Evolutionary conservation across 371 early-diverging fungal genomes (phyloP).

Genomic region (Polyrhizophydium stewartii): DNA sequence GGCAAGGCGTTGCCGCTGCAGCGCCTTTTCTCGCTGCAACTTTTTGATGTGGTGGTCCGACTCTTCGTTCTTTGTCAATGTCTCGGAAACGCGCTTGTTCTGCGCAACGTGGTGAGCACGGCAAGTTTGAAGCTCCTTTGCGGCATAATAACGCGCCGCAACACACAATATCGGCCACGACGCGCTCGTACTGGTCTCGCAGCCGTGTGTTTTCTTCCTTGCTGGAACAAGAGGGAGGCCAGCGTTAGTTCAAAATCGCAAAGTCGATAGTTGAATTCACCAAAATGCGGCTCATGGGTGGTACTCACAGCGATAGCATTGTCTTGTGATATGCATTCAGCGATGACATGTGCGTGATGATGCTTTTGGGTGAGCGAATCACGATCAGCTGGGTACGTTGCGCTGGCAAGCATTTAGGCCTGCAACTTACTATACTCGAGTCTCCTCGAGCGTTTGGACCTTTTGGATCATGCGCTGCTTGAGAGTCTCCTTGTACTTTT

Average conservation of each 20-base stretch:
- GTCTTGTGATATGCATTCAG: constrained; percentile 23
- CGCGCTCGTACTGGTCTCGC: constrained; percentile 8
- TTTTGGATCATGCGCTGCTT: constrained; percentile 18
- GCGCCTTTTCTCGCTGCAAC: constrained; percentile 12
- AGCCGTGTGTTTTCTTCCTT: constrained; percentile 19
- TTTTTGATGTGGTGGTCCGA: constrained; percentile 7
- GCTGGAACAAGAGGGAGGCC: constrained; percentile 3
- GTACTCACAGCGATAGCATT: constrained; percentile 16
- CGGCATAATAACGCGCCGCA: not conserved
- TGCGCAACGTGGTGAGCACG: not conserved
- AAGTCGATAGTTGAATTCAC: too few relatives aligned
- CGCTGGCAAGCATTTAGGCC: too few relatives aligned
- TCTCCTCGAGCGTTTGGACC: constrained; percentile 27
- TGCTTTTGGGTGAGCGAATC: too few relatives aligned
- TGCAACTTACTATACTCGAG: constrained; percentile 19
- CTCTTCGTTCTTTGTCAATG: constrained; percentile 21
- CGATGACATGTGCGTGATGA: constrained; percentile 26
- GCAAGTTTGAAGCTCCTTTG: not conserved
- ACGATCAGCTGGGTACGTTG: too few relatives aligned
- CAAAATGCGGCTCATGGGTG: too few relatives aligned
- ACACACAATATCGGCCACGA: constrained; percentile 8
- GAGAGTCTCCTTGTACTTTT: constrained; percentile 22
- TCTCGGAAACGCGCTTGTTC: constrained; percentile 22
- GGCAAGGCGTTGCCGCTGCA: not conserved
- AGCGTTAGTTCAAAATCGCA: too few relatives aligned